Conservation (phyloP, 2,329 filamentous ascomycete genomes). For the Dactylellina haptotyla region DNA sequence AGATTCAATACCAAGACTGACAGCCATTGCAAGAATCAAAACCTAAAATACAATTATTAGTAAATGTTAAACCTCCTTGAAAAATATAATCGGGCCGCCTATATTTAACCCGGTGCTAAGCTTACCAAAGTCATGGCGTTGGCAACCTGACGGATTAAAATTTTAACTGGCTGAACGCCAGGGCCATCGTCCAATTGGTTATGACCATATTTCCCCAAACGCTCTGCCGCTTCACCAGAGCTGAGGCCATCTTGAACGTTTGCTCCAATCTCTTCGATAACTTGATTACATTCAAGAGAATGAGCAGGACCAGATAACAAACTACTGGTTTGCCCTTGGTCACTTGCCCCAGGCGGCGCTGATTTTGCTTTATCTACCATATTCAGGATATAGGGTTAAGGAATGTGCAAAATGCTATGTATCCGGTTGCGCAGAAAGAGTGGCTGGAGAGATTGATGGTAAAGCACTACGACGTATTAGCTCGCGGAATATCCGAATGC, state of each 20-base stretch:
- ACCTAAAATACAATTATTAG: slow-evolving; percentile 57
- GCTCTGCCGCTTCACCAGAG: slow-evolving; percentile 69
- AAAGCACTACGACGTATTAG: too few relatives aligned
- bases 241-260: slow-evolving; percentile 75
- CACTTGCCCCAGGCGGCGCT: not conserved
- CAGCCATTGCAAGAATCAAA: slow-evolving; percentile 69
- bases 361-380: slow-evolving; percentile 7
- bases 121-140: slow-evolving; percentile 77
- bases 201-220: slow-evolving; percentile 70
- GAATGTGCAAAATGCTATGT: too few relatives aligned
- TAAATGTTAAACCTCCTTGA: not conserved
- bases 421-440: too few relatives aligned
- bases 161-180: slow-evolving; percentile 74
- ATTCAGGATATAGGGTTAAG: too few relatives aligned
- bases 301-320: slow-evolving; percentile 63
- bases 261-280: slow-evolving; percentile 71
- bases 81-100: too few relatives aligned
- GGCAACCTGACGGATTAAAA: slow-evolving; percentile 76
- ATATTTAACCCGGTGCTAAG: not conserved
- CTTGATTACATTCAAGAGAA: slow-evolving; percentile 69
- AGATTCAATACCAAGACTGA: slow-evolving; percentile 69
- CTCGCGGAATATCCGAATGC: too few relatives aligned
- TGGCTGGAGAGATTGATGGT: too few relatives aligned
- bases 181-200: slow-evolving; percentile 78
- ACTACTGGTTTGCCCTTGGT: slow-evolving; percentile 1